Base-by-base conservation (phyloP, 768 basidiomycete genomes). In the Tylopilus subfusipes region DNA sequence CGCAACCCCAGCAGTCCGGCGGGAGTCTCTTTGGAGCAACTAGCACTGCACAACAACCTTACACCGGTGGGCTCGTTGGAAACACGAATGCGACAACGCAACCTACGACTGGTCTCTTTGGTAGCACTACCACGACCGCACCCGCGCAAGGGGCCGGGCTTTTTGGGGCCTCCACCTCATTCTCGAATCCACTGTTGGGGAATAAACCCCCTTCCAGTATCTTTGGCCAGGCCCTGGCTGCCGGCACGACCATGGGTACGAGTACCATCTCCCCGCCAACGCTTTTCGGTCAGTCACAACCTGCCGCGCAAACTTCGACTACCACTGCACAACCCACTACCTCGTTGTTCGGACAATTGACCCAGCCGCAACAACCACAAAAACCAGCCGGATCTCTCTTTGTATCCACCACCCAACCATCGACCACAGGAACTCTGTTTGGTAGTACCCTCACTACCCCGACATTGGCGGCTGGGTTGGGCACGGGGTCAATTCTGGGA, bases 181-280 rank as follows among this genome's bases (percentile, higher is more conserved):
- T 63, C 30, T 60, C 63, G 38, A 66, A 72, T 47, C 64, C 71
- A 36, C 54, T 75, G 27, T 78, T 78, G 43, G 75, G 73, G 14
- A 70, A 68, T 49, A 69, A 66, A 50, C 61, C 62, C 18, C 66
- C 71, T 8, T 58, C 64, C n/a, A 65, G 60, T 30, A 43, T 67
- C 40, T 60, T 70, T 61, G 63, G 64, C n/a, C n/a, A n/a, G 42
- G 48, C 67, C 52, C 75, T 69, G 42, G 63, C 59, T 38, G 65
- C 65, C 42, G 55, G 64, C 31, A 38, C 50, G n/a, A 60, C 59
- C 30, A 66, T 64, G 42, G 55, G 64, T 24, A 36, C 50, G 18
- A 60, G 34, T 29, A 57, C 51, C 4, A 64, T 66, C 24, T 57
- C 58, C 13, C 52, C 68, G 21, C 59, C 69, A n/a, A 62, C 60